A percentile compares a stretch with the other conserved stretches of the same genome.
phyloP scores from a whole-genome alignment of 768 basidiomycete species.

The Naematelia encephala region DNA sequence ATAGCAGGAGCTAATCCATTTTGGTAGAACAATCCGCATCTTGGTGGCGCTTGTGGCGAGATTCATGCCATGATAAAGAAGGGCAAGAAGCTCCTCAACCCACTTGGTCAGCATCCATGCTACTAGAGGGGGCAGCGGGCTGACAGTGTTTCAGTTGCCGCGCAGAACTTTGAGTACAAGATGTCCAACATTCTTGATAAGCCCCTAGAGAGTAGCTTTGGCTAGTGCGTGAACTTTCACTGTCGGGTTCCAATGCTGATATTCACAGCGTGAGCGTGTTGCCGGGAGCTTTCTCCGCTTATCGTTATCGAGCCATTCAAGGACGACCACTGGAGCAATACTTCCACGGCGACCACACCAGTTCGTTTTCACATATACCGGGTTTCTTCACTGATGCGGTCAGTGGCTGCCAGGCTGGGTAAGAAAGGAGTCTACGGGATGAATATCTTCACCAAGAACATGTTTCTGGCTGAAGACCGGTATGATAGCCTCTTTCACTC shows the following conservation, averaged over 20 bases:
- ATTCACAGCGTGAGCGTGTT: slow-evolving; percentile 73
- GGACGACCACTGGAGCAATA: slow-evolving; percentile 67
- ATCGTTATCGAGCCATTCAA: slow-evolving; percentile 86
- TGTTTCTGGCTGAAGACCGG: slow-evolving; percentile 79
- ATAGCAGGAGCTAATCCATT: background rate
- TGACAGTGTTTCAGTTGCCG: slow-evolving; percentile 66
- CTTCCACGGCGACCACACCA: slow-evolving; percentile 58
- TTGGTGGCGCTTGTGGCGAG: slow-evolving; percentile 79
- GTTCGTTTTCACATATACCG: slow-evolving; percentile 24
- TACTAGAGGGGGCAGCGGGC: too few species aligned
- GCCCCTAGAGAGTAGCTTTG: slow-evolving; percentile 90
- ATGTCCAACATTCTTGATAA: slow-evolving; percentile 88
- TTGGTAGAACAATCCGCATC: slow-evolving; percentile 41
- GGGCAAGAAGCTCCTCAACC: slow-evolving; percentile 85
- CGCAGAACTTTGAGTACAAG: slow-evolving; percentile 95
- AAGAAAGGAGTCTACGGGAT: slow-evolving; percentile 92
- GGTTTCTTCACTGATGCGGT: background rate
- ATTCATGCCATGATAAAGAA: slow-evolving; percentile 91
- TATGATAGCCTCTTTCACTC: slow-evolving; percentile 3
- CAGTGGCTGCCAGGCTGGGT: slow-evolving; percentile 82
- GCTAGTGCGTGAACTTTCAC: slow-evolving; percentile 56
- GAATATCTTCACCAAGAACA: slow-evolving; percentile 85
- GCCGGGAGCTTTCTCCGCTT: slow-evolving; percentile 95
- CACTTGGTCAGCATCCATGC: slow-evolving; percentile 41
- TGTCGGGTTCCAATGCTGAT: background rate